Evolutionary conservation across 2,329 filamentous ascomycete species (phyloP), one percentile per base, ranked within the genome.

Genomic region (Hymenoscyphus albidus): DNA sequence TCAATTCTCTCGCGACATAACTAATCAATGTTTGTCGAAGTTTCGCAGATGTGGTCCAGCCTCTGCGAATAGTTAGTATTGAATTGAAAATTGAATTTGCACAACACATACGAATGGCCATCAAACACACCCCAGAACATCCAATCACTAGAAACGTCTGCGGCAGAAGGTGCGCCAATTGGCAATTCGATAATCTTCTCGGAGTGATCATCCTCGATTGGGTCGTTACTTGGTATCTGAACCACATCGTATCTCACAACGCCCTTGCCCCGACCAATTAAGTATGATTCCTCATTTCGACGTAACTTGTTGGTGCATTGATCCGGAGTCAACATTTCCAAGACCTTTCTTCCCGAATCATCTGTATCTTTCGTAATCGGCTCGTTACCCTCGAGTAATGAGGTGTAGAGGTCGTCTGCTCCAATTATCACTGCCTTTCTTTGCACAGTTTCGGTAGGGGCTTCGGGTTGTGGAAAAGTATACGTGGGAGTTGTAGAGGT

Each of bases 51-150:
- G 95, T 99, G 4, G 95, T 97, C 95, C 95, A 99, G 71, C 95
- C 95, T 57, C 92, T 96, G 71, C 64, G 70, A 14, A 64, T 71
- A 67, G 67, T 71, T 68, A 75, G 69, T 62, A 58, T 4, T 32
- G 32, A 64, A 48, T 58, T 65, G 12, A 16, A 44, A 44, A 2
- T 5, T 14, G 12, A 38, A 55, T 54, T 7, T 35, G 7, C 51
- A n/a, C 10, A 40, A 12, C 66, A 84, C 85, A 78, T 80, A 94
- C 92, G 91, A 92, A 78, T 99, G 95, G 0, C 95, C 95, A 75
- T 99, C 95, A 77, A 98, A 99, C 18, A 99, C 93, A 64, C 93
- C 95, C 95, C 96, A 99, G 77, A 99, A 99, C 93, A 98, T 98
- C 95, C 95, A 99, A 78, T 99, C 96, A 67, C 85, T 91, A 65